phyloP scores from a whole-genome alignment of 495 filamentous ascomycete species.

The Neurospora africana region DNA sequence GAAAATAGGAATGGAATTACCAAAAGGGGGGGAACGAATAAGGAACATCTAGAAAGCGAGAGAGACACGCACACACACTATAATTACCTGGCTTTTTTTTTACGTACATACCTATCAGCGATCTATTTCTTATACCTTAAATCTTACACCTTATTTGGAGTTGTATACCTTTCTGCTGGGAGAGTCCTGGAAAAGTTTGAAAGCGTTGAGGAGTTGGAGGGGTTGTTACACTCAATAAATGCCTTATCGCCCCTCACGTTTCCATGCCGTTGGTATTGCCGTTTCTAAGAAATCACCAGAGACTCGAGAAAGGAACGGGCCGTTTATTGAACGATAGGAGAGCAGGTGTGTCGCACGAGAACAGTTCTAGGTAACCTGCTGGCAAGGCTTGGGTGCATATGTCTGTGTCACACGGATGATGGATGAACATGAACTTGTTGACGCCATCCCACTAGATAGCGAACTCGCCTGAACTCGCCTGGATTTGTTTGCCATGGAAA shows the following conservation, averaged over 20 bases:
- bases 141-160: not conserved
- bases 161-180: not conserved
- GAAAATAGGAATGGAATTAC: not conserved
- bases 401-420: not conserved
- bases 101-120: not conserved
- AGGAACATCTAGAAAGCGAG: not conserved
- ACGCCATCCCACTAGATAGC: not conserved
- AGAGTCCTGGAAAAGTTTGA: too few relatives aligned
- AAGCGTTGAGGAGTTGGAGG: too few relatives aligned
- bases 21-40: not conserved
- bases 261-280: too few relatives aligned
- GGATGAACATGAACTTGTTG: not conserved
- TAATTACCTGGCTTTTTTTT: not conserved
- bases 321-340: not conserved
- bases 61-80: not conserved
- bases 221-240: not conserved
- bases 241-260: too few relatives aligned
- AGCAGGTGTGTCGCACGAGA: not conserved
- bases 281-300: not conserved
- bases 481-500: too few relatives aligned
- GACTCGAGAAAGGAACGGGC: not conserved
- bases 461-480: too few relatives aligned
- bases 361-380: not conserved
- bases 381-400: not conserved
- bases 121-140: not conserved